Conservation (phyloP, 2,329 filamentous ascomycete species). For the Pseudogymnoascus sp. region DNA sequence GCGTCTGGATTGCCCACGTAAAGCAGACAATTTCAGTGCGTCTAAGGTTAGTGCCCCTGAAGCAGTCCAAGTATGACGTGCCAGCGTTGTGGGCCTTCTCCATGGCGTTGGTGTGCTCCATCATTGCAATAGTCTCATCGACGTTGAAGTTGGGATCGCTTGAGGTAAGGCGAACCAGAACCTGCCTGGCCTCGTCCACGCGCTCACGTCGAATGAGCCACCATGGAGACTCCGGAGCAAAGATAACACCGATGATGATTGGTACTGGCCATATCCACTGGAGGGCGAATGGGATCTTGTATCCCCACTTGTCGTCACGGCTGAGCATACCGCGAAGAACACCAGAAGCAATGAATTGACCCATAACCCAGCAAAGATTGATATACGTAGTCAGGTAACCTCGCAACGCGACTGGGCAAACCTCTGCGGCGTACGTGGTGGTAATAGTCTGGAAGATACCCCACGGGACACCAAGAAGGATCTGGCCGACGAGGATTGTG, state of each 20-base stretch:
- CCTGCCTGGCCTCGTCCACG: slow-evolving; percentile 37
- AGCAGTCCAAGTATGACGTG: slow-evolving; percentile 43
- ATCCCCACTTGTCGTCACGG: slow-evolving; percentile 40
- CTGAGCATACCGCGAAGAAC: slow-evolving; percentile 41
- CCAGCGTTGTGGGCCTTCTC: slow-evolving; percentile 39
- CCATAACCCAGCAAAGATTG: slow-evolving; percentile 48
- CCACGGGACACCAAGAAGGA: slow-evolving; percentile 43
- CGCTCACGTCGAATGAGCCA: slow-evolving; percentile 40
- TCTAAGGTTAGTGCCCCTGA: slow-evolving; percentile 40
- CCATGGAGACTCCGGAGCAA: slow-evolving; percentile 44
- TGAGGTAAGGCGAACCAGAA: slow-evolving; percentile 24
- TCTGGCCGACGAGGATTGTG: slow-evolving; percentile 40
- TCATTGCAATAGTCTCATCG: slow-evolving; percentile 43
- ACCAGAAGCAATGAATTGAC: slow-evolving; percentile 42
- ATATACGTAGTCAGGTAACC: slow-evolving; percentile 49
- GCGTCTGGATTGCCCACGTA: slow-evolving; percentile 57
- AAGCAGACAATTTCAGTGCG: slow-evolving; percentile 50
- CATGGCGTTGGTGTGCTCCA: slow-evolving; percentile 49
- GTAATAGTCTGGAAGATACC: slow-evolving; percentile 39
- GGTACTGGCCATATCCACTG: slow-evolving; percentile 48
- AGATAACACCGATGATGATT: slow-evolving; percentile 36
- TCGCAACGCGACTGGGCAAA: slow-evolving; percentile 47
- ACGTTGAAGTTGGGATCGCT: slow-evolving; percentile 36
- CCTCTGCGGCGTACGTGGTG: slow-evolving; percentile 37
- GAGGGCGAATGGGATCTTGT: slow-evolving; percentile 42